phyloP scores from a whole-genome alignment of 768 basidiomycete genomes.

The Termitomyces sp. region DNA sequence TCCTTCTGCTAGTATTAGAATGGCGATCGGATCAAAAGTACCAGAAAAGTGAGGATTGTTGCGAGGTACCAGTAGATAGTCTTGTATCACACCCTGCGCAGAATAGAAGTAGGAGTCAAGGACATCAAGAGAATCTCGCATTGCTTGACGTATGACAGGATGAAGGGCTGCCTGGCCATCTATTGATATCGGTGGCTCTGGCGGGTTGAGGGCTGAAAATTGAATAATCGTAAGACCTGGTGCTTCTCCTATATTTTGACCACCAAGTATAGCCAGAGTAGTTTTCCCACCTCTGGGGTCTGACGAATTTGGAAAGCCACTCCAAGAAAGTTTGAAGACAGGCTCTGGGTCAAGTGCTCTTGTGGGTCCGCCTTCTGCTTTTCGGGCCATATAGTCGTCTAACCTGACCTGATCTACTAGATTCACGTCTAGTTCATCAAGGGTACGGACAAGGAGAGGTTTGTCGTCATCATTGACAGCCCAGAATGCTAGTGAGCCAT shows the following conservation, averaged over 20 bases:
- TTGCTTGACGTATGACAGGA: slow-evolving; percentile 52
- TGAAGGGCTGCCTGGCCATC: slow-evolving; percentile 25
- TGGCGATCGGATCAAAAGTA: slow-evolving; percentile 61
- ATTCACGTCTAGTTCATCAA: slow-evolving; percentile 51
- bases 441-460: slow-evolving; percentile 69
- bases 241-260: slow-evolving; percentile 46
- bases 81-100: slow-evolving; percentile 58
- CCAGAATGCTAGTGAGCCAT: slow-evolving; percentile 84
- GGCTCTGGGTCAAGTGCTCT: slow-evolving; percentile 49
- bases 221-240: slow-evolving; percentile 65
- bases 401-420: slow-evolving; percentile 44
- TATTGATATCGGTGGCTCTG: slow-evolving; percentile 34
- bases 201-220: slow-evolving; percentile 60
- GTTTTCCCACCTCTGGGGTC: slow-evolving; percentile 72
- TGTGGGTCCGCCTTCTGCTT: slow-evolving; percentile 12
- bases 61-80: slow-evolving; percentile 74
- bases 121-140: slow-evolving; percentile 53
- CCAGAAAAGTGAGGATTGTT: slow-evolving; percentile 65
- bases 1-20: slow-evolving; percentile 56
- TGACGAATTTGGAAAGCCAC: slow-evolving; percentile 60
- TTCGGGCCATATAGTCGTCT: slow-evolving; percentile 32
- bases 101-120: slow-evolving; percentile 52
- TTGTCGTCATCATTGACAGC: slow-evolving; percentile 72
- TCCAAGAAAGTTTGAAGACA: slow-evolving; percentile 86
- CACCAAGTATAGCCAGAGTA: slow-evolving; percentile 73